Base-by-base conservation (phyloP, 352 stramenopile species). In the Phytophthora sansomeana region DNA sequence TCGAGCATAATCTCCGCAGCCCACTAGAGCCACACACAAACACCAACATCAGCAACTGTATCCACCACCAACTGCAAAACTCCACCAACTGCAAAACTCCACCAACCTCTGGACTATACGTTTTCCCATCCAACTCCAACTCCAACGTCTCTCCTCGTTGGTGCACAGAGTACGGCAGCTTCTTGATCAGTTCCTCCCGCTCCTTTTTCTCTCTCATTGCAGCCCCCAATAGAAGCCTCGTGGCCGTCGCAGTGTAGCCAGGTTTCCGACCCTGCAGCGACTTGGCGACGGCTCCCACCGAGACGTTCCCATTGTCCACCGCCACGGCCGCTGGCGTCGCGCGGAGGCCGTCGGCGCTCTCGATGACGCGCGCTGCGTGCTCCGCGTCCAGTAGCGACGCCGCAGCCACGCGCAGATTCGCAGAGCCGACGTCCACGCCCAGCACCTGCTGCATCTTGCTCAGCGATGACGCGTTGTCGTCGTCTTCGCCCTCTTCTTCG, bases 1-100 rank as follows among this genome's bases (percentile, higher is more conserved):
- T 90, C 78, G 41, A 91, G 56, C 75, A 89, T 70, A 13, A 91
- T 77, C 57, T 90, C 83, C 1, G 62, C 70, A 8, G 80, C 72
- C 80, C 83, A 90, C 80, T 91, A 61, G 29, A 62, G 4, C 4
- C 10, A 6, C 13, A 44, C 13, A 48, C 11, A 46, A 48, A 6
- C 9, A 49, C 17, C 8, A 39, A 35, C 5, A 44, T 66, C 48
- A 65, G 50, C 14, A 24, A 26, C 26, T n/a, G 17, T 21, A 21
- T 10, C 17, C 39, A 19, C 47, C 8, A 6, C 17, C 3, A 17
- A 29, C 1, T 5, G 24, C 19, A 63, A 29, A 32, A 43, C 16
- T 7, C 19, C 44, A 28, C 21, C 9, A 64, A 89, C 81, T 5
- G 24, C 19, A 63, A 29, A 32, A 43, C 16, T 7, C 19, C 44